Base-by-base conservation (phyloP, 1,284 basidiomycete species). In the Neonothopanus nambi region DNA sequence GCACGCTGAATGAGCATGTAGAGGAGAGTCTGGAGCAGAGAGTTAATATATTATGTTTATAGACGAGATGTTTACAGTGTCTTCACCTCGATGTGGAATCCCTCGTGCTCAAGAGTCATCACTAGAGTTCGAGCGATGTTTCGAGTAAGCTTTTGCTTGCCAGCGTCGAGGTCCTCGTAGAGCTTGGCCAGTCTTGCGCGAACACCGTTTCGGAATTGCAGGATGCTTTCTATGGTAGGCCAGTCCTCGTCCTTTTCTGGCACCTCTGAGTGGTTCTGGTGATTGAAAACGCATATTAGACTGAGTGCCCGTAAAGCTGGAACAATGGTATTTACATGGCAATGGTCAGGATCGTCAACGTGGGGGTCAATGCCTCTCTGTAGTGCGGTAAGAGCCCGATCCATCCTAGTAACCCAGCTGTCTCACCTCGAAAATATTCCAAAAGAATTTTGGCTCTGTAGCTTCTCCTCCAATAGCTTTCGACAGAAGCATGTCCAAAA, bases 311-410 rank as follows among this genome's bases (percentile, higher is more conserved):
- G 15, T n/a, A 20, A 20, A 6, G 52, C 18, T 35, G 36, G 41
- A 51, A 28, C 4, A 33, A 13, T 9, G 13, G 30, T 49, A 66
- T 78, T 38, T 69, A 89, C 87, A 68, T 93, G 91, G 61, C 89
- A 89, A 61, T 90, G 79, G 15, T 86, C 84, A 0, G 92, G 91
- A 67, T 95, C 90, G 59, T 95, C 92, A 26, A 95, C 91, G 63
- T 93, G 87, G 2, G 95, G 95, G 70, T 98, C 95, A 64, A 98
- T 97, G 8, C 95, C 95, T 47, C 95, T 84, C 82, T 91, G 65
- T 17, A 69, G 65, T 9, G 30, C 30, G 13, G 9, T 3, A 8
- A 11, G 9, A 33, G 30, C 13, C 2, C 30, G 8, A 9, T 11
- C 13, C 13, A 11, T 33, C 9, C 30, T 17, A 24, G 26, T 15